Evolutionary conservation across 176 grass and related monocot genomes (phyloP), one percentile per base, ranked within the genome.

Genomic region (Bothriochloa decipiens): DNA sequence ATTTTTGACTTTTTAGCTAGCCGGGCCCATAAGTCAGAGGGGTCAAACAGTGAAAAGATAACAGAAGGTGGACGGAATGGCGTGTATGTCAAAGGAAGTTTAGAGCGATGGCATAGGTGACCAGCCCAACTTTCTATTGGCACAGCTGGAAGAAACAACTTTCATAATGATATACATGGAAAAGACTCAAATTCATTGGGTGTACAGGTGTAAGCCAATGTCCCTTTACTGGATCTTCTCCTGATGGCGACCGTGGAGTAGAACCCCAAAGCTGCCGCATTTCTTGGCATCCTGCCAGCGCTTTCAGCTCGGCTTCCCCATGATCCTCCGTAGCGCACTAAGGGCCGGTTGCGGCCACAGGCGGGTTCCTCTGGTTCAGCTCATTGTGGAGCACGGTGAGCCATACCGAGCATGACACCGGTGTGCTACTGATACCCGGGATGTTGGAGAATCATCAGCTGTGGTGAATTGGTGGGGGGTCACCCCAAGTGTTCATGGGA

Each of bases 261-360:
- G 27, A 65, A 22, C 27, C 41, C 29, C 76, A 37, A 78, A 83
- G 80, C 42, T 42, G 40, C 53, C 41, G 23, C 41, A 16, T 71
- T 72, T 72, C 37, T 46, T 26, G 12, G 23, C n/a, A 11, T 46
- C 42, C 23, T 17, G 7, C 23, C 42, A 47, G 70, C 42, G 13
- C 5, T 33, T 36, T 35, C 58, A 2, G 25, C 33, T 76, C 5
- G 25, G 20, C 28, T 62, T 62, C 45, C 22, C 82, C 70, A 92
- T 92, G 91, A 85, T n/a, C 74, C 71, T 88, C 53, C 62, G 81
- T 35, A 46, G 60, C 13, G 66, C 70, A 12, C 47, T 76, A 49
- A 78, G 82, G 28, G 35, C 63, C 3, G 26, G 41, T 49, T 62
- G 62, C 12, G 8, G 25, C 11, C 66, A 61, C 74, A 27, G 68